Evolutionary conservation across 1,139 yeast species (phyloP).

Genomic region (Arxiozyma heterogenica): DNA sequence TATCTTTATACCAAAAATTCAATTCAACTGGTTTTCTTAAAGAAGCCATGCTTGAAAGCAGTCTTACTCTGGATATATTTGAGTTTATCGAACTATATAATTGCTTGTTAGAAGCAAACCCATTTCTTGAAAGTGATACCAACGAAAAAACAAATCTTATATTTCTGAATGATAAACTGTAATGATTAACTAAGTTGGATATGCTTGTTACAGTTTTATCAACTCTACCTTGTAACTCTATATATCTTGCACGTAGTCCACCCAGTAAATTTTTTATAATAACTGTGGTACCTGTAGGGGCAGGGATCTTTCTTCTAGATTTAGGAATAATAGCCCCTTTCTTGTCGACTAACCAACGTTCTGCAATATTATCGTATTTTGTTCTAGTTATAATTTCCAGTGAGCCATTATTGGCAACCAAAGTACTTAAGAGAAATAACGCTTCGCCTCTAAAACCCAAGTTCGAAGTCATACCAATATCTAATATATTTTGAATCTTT

Average conservation of each 20-base stretch:
- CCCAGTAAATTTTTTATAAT: conserved; percentile 30
- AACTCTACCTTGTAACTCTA: conserved; percentile 26
- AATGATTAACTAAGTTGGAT: conserved; percentile 26
- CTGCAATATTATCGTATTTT: conserved; percentile 28
- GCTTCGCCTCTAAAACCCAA: conserved; percentile 73
- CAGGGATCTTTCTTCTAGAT: conserved; percentile 20
- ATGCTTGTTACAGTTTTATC: conserved; percentile 25
- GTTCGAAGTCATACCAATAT: conserved; percentile 36
- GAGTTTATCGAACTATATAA: conserved; percentile 19
- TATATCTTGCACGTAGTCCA: conserved; percentile 33
- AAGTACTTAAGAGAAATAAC: conserved; percentile 44
- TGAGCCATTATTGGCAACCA: conserved; percentile 30
- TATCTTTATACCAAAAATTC: conserved; percentile 15
- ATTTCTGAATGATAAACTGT: conserved; percentile 28
- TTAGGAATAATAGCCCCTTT: conserved; percentile 25
- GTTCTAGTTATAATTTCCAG: conserved; percentile 33
- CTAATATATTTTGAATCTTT: conserved; percentile 39
- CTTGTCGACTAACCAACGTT: conserved; percentile 32
- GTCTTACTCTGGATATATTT: conserved; percentile 12
- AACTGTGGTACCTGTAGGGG: conserved; percentile 33
- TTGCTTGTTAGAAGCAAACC: conserved; percentile 11
- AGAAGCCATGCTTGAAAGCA: conserved; percentile 16
- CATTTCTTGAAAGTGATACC: conserved; percentile 16
- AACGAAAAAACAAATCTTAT: conserved; percentile 29
- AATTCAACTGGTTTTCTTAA: conserved; percentile 11